Evolutionary conservation across 176 grass and related monocot genomes (phyloP).

Genomic region (Carex cristatella): DNA sequence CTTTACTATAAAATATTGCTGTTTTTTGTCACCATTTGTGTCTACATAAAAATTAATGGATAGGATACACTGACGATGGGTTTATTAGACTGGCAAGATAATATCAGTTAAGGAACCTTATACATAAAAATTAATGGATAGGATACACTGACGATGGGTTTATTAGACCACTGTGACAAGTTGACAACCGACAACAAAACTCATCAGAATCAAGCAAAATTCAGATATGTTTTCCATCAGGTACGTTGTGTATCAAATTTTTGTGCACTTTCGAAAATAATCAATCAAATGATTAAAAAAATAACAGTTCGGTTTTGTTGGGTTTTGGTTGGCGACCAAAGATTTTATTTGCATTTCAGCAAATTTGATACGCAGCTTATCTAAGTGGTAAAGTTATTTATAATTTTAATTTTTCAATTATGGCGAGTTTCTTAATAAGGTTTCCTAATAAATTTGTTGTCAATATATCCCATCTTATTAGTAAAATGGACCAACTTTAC

Average conservation of each 20-base stretch:
- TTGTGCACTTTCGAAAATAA: not conserved
- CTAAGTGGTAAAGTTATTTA: not conserved
- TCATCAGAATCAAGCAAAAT: not conserved
- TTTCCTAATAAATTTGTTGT: not conserved
- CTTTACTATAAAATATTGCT: not conserved
- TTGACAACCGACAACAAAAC: not conserved
- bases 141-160: not conserved
- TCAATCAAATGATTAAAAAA: not conserved
- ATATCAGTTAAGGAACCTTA: not conserved
- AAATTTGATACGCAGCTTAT: not conserved
- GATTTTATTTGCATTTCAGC: not conserved
- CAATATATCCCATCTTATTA: not conserved
- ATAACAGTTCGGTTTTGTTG: not conserved
- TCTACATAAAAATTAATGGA: not conserved
- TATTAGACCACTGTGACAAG: not conserved
- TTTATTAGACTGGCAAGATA: not conserved
- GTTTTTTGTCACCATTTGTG: not conserved
- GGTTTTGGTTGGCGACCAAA: not conserved
- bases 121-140: not conserved
- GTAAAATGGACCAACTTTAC: not conserved
- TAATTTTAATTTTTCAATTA: not conserved
- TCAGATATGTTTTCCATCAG: not conserved
- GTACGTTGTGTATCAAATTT: not conserved
- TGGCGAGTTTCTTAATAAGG: not conserved
- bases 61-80: not conserved